phyloP scores from a whole-genome alignment of 768 basidiomycete genomes.

The Leccinum rimulosum region DNA sequence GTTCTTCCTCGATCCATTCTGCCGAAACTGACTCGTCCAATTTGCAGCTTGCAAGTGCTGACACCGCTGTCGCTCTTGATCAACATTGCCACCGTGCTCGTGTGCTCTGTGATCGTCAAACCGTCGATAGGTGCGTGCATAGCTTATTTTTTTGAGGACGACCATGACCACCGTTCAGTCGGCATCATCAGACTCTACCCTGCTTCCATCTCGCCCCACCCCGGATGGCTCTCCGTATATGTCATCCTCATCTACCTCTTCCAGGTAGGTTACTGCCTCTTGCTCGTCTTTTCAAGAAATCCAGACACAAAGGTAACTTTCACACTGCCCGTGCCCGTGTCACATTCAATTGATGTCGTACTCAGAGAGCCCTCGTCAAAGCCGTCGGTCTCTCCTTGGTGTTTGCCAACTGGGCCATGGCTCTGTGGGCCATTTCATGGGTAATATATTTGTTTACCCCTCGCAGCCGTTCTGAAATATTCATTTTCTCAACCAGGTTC shows the following conservation, averaged over 20 bases:
- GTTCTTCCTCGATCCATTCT: conserved; percentile 2
- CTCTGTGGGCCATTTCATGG: conserved; percentile 76
- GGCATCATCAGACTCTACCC: conserved; percentile 54
- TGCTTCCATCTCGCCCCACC: conserved; percentile 69
- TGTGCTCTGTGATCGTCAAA: conserved; percentile 64
- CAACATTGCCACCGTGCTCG: conserved; percentile 67
- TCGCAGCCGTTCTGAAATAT: not conserved
- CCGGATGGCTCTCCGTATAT: conserved; percentile 56
- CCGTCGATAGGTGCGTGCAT: conserved; percentile 54
- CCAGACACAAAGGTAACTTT: conserved; percentile 71
- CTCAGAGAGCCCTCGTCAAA: conserved; percentile 62
- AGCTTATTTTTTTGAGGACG: not conserved
- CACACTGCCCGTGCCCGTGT: not conserved
- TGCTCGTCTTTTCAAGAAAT: conserved; percentile 69
- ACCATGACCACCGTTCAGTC: conserved; percentile 31
- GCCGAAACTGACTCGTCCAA: not conserved
- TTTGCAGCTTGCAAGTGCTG: conserved; percentile 70
- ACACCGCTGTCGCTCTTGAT: conserved; percentile 83
- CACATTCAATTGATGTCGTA: not conserved
- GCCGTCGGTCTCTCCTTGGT: conserved; percentile 81
- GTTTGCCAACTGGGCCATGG: conserved; percentile 77
- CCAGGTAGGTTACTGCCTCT: conserved; percentile 80
- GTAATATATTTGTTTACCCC: conserved; percentile 29
- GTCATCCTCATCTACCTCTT: conserved; percentile 57
- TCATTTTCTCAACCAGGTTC: conserved; percentile 41